Evolutionary conservation across 2,329 filamentous ascomycete genomes (phyloP), one percentile per base, ranked within the genome.

Genomic region (Fusarium staphyleae): DNA sequence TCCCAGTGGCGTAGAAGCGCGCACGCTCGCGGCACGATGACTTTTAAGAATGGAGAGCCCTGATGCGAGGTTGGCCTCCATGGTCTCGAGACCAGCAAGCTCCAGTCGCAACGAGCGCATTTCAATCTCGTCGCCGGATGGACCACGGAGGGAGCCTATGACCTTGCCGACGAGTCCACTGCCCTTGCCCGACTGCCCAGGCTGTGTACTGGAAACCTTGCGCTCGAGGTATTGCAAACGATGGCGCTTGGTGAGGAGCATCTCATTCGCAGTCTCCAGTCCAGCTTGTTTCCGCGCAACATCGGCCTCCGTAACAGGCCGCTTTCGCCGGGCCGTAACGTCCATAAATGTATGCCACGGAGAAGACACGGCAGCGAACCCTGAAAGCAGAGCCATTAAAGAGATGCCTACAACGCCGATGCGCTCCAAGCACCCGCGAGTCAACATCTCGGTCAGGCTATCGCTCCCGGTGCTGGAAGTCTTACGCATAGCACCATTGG

Each of bases 391-490:
- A 13, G 91, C 91, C 90, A 96, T 96, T 46, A 95, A 75, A 40
- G 88, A 87, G 49, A 95, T 91, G 3, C 91, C 91, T 57, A 96
- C 91, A 33, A 96, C 87, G 11, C 91, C 91, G 19, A 96, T 86
- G 36, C 91, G 75, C 70, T 87, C 84, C 29, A 88, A 74, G 60
- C 84, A 87, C 8, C 80, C 84, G 35, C 80, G 74, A 13, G 78
- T 78, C 41, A 84, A 65, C 6, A 63, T 67, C 45, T 73, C 71
- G 34, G 76, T 69, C 12, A 75, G 65, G 15, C 63, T 69, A 48
- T 67, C 66, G n/a, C 60, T 62, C 11, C 57, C 62, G 57, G 50
- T 67, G 62, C 28, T 56, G 3, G 45, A 45, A 2, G 53, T 52
- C 44, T 56, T 66, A 18, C 62, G 57, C 43, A 67, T 60, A 11